Conservation (phyloP, 208 protist genomes). For the Acanthamoeba sp. region DNA sequence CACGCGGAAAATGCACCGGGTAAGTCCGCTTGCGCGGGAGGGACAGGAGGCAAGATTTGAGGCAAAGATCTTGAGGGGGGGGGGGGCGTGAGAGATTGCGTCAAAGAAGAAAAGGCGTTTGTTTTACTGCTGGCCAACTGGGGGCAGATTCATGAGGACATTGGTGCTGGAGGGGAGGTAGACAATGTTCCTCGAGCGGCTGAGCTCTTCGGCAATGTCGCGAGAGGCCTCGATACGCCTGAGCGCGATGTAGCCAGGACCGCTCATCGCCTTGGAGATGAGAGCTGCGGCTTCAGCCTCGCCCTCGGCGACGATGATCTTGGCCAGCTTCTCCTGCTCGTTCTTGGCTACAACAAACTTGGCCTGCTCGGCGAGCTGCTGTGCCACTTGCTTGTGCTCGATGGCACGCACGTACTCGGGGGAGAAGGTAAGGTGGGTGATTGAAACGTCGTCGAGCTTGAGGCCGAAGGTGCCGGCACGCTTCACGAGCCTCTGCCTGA, state of each 20-base stretch:
- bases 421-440: conserved; percentile 95
- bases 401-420: conserved; percentile 96
- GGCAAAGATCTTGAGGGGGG: no score
- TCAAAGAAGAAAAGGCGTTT: no score
- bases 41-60: no score
- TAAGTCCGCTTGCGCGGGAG: no score
- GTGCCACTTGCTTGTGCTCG: conserved; percentile 96
- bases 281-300: conserved; percentile 94
- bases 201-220: conserved; percentile 92
- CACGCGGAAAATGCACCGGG: no score
- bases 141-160: conserved; percentile 71
- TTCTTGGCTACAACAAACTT: conserved; percentile 95
- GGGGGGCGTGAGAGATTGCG: no score
- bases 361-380: conserved; percentile 96
- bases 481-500: conserved; percentile 49
- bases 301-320: conserved; percentile 94
- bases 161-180: conserved; percentile 72
- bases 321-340: conserved; percentile 94
- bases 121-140: not conserved
- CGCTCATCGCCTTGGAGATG: conserved; percentile 94
- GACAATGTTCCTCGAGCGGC: conserved; percentile 85
- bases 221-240: conserved; percentile 94
- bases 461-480: conserved; percentile 61
- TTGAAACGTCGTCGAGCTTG: conserved; percentile 58
- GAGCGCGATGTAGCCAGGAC: conserved; percentile 94